Evolutionary conservation across 1,139 yeast genomes (phyloP), one percentile per base, ranked within the genome.

Genomic region (Scheffersomyces segobiensis): DNA sequence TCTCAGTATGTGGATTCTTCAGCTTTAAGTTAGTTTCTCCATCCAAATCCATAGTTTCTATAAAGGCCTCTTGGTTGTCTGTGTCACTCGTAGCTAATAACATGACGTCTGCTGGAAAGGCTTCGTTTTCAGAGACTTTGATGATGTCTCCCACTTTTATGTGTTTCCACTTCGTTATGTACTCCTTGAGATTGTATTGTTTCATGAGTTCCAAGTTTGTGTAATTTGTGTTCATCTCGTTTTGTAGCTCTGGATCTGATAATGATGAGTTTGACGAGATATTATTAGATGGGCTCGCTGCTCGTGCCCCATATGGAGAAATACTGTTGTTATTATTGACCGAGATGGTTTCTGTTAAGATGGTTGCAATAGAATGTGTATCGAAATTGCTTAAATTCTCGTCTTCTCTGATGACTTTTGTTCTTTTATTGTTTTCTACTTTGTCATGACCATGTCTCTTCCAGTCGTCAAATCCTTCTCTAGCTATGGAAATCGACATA

Each of bases 31-130:
- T 93, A 0, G 98, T 95, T 73, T 95, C 99, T 55, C 99, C 99
- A 73, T 95, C 99, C 53, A 95, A 79, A 0, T 97, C 99, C 95
- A 95, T 93, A 0, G 99, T 95, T 72, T 95, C 99, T 24, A 93
- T 87, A 65, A 86, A 91, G 0, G 96, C 89, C 63, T 88, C 91
- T 58, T 88, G 90, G 59, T 86, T 84, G 48, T 84, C 85, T 54
- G 85, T 84, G 14, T 64, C 63, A 54, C 79, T 77, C 2, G 95
- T 84, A 1, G 91, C 82, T 52, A 96, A 71, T 12, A 95, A 67
- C 1, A 95, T 70, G 10, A 95, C 70, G 74, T 95, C 99, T 0
- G 98, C 97, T 0, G 99, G 99, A 7, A 93, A 83, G 91, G 97
- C 91, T 62, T 93, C 98, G 72, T 93, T 91, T 65, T 88, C 91